Conservation (phyloP, 768 basidiomycete species). For the Hemileccinum impolitum region DNA sequence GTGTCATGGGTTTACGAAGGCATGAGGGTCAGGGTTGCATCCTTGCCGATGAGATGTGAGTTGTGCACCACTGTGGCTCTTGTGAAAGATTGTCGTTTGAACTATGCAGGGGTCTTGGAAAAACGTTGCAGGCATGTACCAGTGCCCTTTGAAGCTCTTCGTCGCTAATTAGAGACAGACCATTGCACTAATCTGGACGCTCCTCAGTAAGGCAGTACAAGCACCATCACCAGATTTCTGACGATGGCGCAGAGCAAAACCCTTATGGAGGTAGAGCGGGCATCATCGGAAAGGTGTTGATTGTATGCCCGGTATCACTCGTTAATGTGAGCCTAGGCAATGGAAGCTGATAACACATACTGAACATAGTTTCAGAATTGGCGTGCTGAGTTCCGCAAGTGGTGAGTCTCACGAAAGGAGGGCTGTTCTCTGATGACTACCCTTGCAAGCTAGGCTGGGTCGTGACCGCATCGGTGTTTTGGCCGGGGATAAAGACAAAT, state of each 20-base stretch:
- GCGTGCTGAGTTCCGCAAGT: slow-evolving; percentile 94
- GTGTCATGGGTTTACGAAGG: slow-evolving; percentile 89
- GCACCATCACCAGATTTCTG: not conserved
- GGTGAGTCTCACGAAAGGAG: slow-evolving; percentile 48
- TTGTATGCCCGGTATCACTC: slow-evolving; percentile 93
- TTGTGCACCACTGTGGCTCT: not conserved
- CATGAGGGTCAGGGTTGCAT: slow-evolving; percentile 94
- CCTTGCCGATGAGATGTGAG: slow-evolving; percentile 92
- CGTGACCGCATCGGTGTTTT: slow-evolving; percentile 55
- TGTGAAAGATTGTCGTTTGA: slow-evolving; percentile 11
- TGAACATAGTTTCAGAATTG: slow-evolving; percentile 63
- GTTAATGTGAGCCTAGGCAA: slow-evolving; percentile 56
- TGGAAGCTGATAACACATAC: not conserved
- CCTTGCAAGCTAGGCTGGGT: slow-evolving; percentile 42
- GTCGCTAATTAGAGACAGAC: slow-evolving; percentile 42
- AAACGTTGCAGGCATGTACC: slow-evolving; percentile 70
- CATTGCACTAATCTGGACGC: slow-evolving; percentile 88
- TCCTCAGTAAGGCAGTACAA: slow-evolving; percentile 66
- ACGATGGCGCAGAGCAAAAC: slow-evolving; percentile 63
- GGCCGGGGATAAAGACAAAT: slow-evolving; percentile 56
- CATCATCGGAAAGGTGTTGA: slow-evolving; percentile 74
- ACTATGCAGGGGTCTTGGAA: slow-evolving; percentile 85
- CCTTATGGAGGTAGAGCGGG: slow-evolving; percentile 59
- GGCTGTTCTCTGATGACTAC: not conserved
- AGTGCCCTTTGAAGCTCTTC: not conserved